A percentile compares a stretch with the other conserved stretches of the same genome.
Evolutionary conservation across 768 basidiomycete species (phyloP).

Genomic region (Dentipellis fragilis): DNA sequence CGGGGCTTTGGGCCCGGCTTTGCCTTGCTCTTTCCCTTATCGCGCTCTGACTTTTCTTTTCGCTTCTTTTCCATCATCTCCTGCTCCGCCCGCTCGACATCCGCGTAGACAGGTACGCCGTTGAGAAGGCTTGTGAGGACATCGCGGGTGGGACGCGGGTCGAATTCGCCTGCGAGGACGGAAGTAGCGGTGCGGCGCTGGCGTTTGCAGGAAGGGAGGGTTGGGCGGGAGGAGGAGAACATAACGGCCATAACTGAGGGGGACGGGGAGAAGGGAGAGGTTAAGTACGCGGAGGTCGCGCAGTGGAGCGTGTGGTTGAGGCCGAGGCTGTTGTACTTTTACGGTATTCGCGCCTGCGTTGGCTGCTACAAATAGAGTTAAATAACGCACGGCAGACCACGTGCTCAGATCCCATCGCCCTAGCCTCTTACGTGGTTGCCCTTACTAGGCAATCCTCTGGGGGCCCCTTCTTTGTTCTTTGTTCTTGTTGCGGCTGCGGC

Average conservation of each 20-base stretch:
- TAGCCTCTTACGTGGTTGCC: neutral
- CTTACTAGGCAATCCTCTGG: neutral
- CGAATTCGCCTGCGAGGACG: conserved; percentile 69
- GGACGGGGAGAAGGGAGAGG: neutral
- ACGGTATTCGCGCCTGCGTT: neutral
- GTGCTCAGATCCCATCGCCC: neutral
- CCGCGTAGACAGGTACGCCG: conserved; percentile 58
- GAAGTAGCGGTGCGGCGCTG: conserved; percentile 58
- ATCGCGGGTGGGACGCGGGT: conserved; percentile 56
- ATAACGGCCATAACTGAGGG: conserved; percentile 24
- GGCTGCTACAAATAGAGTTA: neutral
- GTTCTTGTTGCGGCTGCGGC: neutral
- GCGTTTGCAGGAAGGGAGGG: conserved; percentile 21
- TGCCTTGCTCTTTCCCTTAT: conserved; percentile 37
- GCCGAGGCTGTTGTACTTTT: conserved; percentile 13
- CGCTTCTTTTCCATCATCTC: conserved; percentile 42
- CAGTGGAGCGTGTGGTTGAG: conserved; percentile 15
- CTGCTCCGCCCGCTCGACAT: conserved; percentile 53
- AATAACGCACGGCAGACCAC: neutral
- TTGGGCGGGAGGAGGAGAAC: conserved; percentile 9
- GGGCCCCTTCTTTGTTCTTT: neutral
- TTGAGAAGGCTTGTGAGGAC: conserved; percentile 74
- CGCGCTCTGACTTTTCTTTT: conserved; percentile 38
- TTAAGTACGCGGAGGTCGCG: conserved; percentile 4
- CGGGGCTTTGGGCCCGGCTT: conserved; percentile 23